Base-by-base conservation (phyloP, 805 yeast genomes). In the Priceomyces melissophilus region DNA sequence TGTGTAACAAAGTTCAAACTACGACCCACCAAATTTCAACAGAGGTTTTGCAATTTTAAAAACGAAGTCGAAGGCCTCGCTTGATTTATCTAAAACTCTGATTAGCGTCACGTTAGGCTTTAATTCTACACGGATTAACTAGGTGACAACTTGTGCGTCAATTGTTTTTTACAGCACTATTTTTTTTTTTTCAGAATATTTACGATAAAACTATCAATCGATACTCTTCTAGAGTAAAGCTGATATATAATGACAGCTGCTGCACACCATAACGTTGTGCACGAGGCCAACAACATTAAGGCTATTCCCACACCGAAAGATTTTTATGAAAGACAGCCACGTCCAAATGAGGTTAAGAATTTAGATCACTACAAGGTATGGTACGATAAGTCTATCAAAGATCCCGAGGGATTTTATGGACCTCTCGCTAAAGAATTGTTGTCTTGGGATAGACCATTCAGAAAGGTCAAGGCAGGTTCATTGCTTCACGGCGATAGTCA, bases 381-480 rank as follows among this genome's bases (percentile, higher is more conserved):
- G 65, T 87, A 90, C 70, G 62, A 78, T 47, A 73, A 86, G 71
- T 85, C 95, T 17, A 79, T 90, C 49, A 72, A 78, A 42, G 78
- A 86, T 55, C 98, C 98, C 32, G 84, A 78, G 40, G 74, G 66
- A 28, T 90, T 91, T 63, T 90, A 86, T 62, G 90, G 89, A 36
- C 78, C 80, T 38, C 69, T 76, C 61, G 97, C 96, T 38, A 75
- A 73, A 43, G 78, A 83, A 55, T 73, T 79, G 42, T 75, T 90
- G 50, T 66, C 76, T 54, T 90, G 97, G 97, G 87, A 82, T 59
- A 78, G 73, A 44, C 88, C 81, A 39, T 90, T 87, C 65, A 71
- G 75, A 53, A 72, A 76, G 44, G 93, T 76, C 54, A 75, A 68
- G 42, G 65, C 67, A 39, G 95, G 93, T 29, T 73, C 84, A 40